Conservation (phyloP, 805 yeast species). For the Candida ficus region DNA sequence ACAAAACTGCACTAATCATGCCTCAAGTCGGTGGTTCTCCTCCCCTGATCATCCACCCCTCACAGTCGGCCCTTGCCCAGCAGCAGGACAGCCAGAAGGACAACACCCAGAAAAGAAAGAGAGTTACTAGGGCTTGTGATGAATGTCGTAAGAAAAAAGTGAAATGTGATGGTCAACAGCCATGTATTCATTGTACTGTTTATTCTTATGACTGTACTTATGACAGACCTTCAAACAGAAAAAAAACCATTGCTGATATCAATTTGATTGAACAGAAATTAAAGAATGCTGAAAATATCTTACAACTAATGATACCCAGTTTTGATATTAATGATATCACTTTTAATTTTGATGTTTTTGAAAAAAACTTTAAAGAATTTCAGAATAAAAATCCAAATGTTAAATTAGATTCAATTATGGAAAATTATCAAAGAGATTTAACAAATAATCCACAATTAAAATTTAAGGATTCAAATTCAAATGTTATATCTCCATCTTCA, state of each 20-base stretch:
- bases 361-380: conserved; percentile 9
- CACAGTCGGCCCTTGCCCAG: background rate
- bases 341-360: conserved; percentile 26
- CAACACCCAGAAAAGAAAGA: conserved; percentile 41
- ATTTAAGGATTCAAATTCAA: background rate
- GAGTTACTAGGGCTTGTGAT: conserved; percentile 74
- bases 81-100: conserved; percentile 4
- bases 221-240: conserved; percentile 51
- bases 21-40: conserved; percentile 9
- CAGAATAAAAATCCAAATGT: conserved; percentile 4
- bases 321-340: conserved; percentile 30
- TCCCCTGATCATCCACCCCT: conserved; percentile 7
- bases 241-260: conserved; percentile 30
- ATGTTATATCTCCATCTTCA: conserved; percentile 6
- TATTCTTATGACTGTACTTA: conserved; percentile 79
- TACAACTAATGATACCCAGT: conserved; percentile 34
- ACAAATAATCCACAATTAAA: background rate
- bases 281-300: conserved; percentile 30
- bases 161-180: conserved; percentile 74
- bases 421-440: conserved; percentile 9
- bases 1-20: background rate
- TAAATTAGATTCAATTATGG: conserved; percentile 6
- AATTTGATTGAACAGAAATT: conserved; percentile 31
- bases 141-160: conserved; percentile 72
- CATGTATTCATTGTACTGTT: conserved; percentile 78